Conservation (phyloP, 2,329 filamentous ascomycete species). For the Neurospora sp. region DNA sequence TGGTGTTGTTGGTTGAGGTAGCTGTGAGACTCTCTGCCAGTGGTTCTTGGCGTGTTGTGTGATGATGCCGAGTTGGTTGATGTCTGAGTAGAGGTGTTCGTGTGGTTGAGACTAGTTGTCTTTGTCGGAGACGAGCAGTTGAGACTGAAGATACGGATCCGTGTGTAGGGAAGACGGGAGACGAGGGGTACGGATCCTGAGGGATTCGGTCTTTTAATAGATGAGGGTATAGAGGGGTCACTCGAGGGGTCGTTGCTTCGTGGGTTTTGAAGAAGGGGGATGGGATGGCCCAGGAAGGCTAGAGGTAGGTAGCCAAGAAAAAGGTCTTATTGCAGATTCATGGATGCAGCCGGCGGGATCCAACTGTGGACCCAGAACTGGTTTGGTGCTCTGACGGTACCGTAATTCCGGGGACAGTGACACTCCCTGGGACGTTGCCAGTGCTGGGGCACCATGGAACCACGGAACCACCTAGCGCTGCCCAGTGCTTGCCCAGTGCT, state of each 20-base stretch:
- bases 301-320: background rate
- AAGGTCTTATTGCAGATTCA: background rate
- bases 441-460: background rate
- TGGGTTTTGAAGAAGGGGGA: background rate
- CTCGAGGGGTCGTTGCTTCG: background rate
- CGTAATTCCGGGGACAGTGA: background rate
- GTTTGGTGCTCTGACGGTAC: background rate
- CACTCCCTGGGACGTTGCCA: background rate
- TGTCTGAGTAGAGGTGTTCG: background rate
- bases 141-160: background rate
- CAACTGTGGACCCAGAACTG: background rate
- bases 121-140: background rate
- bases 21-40: background rate
- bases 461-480: background rate
- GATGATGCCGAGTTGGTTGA: background rate
- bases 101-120: background rate
- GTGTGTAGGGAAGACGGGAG: background rate
- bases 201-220: background rate
- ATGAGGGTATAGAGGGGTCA: background rate
- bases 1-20: constrained; percentile 3
- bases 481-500: background rate
- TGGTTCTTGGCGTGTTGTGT: background rate
- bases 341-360: background rate
- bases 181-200: background rate
- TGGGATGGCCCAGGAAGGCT: background rate